Evolutionary conservation across 306 rosid genomes (phyloP), one percentile per base, ranked within the genome.

Genomic region (Vigna radiata): DNA sequence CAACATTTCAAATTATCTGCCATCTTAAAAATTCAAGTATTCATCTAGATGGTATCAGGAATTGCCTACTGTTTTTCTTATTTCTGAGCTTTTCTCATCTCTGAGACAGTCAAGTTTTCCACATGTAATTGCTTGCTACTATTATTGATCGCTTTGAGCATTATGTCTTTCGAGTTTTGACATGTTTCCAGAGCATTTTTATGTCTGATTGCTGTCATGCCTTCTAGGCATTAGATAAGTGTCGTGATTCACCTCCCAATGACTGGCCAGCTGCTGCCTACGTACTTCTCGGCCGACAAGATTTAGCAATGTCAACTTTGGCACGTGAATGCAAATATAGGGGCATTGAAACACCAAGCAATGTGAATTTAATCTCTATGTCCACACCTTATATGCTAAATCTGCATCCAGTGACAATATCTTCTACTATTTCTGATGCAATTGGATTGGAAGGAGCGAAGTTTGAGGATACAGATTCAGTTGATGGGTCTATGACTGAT

Each of bases 211-310:
- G 58, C 69, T 76, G 86, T 56, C 64, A 72, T 76, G 81, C 78
- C 79, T 83, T 73, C 62, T 80, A 94, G 98, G 97, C 97, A 84
- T 90, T 94, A 83, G 96, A 91, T 75, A 92, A 87, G 85, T 94
- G 97, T 65, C 92, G 98, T 88, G 98, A 94, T 86, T 92, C 91
- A 78, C 97, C 98, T 85, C 96, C 97, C 48, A 83, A 79, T 65
- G 92, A 91, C 84, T 92, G 98, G 98, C 97, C 98, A 77, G 93
- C 96, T 65, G 85, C 97, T 88, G 98, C 98, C 46, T 94, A 92
- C 85, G 87, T 92, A 54, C 96, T 92, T 84, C 98, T 94, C 82
- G 98, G 97, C 39, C 90, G 96, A 70, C 97, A 94, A 87, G 98
- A 94, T 88, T 89, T 92, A 87, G 98, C 98, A 78, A 87, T 90